A percentile compares a stretch with the other conserved stretches of the same genome.
Evolutionary conservation across 106 monocot species (phyloP).

Genomic region (Amphibolis antarctica): DNA sequence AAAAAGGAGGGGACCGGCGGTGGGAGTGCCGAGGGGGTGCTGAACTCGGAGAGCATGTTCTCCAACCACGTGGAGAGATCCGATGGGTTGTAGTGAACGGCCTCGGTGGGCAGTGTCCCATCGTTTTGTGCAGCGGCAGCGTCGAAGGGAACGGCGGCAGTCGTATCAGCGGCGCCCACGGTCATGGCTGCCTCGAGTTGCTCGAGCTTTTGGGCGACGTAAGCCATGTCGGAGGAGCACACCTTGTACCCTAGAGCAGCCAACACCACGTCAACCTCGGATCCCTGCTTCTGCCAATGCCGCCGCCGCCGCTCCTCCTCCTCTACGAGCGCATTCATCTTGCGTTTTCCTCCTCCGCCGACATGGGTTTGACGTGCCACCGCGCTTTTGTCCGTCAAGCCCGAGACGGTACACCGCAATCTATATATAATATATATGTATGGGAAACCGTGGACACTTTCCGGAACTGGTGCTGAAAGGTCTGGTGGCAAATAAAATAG

Average conservation of each 20-base stretch:
- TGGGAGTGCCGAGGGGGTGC: conserved; percentile 21
- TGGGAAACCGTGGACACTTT: too few relatives aligned
- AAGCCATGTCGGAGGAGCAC: conserved; percentile 59
- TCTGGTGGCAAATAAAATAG: too few relatives aligned
- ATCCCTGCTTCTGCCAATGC: too few relatives aligned
- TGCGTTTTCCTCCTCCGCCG: not conserved
- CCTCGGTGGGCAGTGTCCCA: conserved; percentile 45
- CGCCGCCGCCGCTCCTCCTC: conserved; percentile 1
- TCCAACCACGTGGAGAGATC: conserved; percentile 61
- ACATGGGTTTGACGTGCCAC: too few relatives aligned
- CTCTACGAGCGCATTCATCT: conserved; percentile 14
- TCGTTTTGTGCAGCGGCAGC: conserved; percentile 12
- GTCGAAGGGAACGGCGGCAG: not conserved
- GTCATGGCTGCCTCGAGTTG: conserved; percentile 76
- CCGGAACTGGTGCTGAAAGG: too few relatives aligned
- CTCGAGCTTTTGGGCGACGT: conserved; percentile 92
- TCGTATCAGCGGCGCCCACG: not conserved
- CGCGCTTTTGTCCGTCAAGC: too few relatives aligned
- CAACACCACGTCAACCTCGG: conserved; percentile 49
- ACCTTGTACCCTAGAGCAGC: conserved; percentile 84
- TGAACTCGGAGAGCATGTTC: conserved; percentile 57
- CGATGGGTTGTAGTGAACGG: conserved; percentile 81
- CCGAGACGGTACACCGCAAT: too few relatives aligned
- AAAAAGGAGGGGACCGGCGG: not conserved
- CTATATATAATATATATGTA: too few relatives aligned